A percentile compares a stretch with the other conserved stretches of the same genome.
These are phyloP conservation scores for Blastobotrys raffinosifermentans DNA, from an alignment of 1,139 yeast genomes.

Conservation along the genomic window DNA sequence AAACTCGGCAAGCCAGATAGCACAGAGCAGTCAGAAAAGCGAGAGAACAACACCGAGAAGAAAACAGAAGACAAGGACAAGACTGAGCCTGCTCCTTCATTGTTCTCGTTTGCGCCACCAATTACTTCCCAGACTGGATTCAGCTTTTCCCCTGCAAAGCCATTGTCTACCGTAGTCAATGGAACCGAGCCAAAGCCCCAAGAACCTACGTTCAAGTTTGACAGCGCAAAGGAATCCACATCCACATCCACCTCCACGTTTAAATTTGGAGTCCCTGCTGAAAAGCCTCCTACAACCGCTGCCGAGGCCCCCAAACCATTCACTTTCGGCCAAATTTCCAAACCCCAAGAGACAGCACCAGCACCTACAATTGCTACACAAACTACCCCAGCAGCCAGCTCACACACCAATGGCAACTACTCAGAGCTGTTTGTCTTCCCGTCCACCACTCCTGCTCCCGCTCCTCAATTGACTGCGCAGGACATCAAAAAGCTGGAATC, in stretches of 20 bases:
- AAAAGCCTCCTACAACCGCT: background rate
- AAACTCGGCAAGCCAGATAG: too few species aligned
- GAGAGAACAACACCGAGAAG: background rate
- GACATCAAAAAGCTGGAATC: too few species aligned
- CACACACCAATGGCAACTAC: too few species aligned
- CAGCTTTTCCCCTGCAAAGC: too few species aligned
- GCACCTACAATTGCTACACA: too few species aligned
- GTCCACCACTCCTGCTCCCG: background rate
- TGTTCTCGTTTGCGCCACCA: constrained; percentile 2
- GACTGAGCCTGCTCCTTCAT: background rate
- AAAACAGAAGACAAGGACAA: constrained; percentile 1
- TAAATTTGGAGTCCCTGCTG: background rate
- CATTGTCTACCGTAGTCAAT: too few species aligned
- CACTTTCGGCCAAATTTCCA: background rate
- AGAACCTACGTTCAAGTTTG: background rate
- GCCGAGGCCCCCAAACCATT: background rate
- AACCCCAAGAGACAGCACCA: background rate
- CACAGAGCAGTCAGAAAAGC: too few species aligned
- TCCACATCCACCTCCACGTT: background rate
- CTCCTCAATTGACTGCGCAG: background rate
- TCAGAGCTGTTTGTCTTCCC: background rate
- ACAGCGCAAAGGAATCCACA: background rate
- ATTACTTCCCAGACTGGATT: too few species aligned
- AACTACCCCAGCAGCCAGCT: too few species aligned
- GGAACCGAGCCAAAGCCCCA: background rate